Evolutionary conservation across 176 grass and related monocot genomes (phyloP).

Genomic region (Phoenix dactylifera): DNA sequence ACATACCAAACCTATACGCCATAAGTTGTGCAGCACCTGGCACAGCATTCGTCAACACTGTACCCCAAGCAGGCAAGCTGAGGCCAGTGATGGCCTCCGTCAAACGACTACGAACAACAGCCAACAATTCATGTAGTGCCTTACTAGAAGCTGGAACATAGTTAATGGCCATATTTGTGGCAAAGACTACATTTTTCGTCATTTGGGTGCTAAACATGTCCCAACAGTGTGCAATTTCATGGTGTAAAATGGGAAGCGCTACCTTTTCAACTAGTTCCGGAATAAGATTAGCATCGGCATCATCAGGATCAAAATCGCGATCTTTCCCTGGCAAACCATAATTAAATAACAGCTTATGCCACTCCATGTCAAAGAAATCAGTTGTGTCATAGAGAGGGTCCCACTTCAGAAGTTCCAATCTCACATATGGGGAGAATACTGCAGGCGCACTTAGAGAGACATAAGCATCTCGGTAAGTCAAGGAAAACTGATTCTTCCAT

Average conservation of each 20-base stretch:
- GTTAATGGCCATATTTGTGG: constrained; percentile 47
- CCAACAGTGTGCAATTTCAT: constrained; percentile 84
- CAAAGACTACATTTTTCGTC: constrained; percentile 56
- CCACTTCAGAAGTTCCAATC: constrained; percentile 90
- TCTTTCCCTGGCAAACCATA: constrained; percentile 38
- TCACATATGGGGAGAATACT: constrained; percentile 72
- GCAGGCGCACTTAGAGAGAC: constrained; percentile 54
- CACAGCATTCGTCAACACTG: constrained; percentile 55
- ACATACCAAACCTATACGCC: constrained; percentile 77
- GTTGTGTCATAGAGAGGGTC: constrained; percentile 60
- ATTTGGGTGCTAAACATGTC: constrained; percentile 67
- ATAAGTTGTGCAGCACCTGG: constrained; percentile 61
- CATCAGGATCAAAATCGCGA: constrained; percentile 20
- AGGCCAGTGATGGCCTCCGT: constrained; percentile 46
- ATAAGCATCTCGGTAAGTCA: constrained; percentile 75
- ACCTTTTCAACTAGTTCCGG: constrained; percentile 76
- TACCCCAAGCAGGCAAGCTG: constrained; percentile 72
- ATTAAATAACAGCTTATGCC: constrained; percentile 59
- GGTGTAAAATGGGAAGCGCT: constrained; percentile 87
- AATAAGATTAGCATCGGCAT: constrained; percentile 53
- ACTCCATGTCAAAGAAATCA: constrained; percentile 74
- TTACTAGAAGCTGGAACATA: constrained; percentile 56
- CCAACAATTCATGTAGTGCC: constrained; percentile 56
- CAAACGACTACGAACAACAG: constrained; percentile 47
- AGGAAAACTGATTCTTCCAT: constrained; percentile 63